A percentile compares a stretch with the other conserved stretches of the same genome.
Conservation (phyloP, 352 stramenopile species). For the Globisporangium recalcitrans region DNA sequence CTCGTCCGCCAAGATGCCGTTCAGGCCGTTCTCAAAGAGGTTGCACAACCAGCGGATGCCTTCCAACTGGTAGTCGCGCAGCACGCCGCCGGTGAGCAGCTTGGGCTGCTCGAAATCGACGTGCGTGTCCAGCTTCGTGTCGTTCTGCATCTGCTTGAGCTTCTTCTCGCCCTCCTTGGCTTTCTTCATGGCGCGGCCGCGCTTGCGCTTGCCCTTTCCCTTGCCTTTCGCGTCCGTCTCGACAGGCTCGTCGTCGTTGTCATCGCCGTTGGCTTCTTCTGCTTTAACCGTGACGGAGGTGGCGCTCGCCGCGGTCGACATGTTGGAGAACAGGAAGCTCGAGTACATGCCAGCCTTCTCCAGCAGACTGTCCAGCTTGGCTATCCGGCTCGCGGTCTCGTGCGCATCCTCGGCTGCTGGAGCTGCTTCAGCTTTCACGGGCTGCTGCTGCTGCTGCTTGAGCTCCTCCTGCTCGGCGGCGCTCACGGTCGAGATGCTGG, state of each 20-base stretch:
- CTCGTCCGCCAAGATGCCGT: constrained; percentile 87
- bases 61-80: constrained; percentile 96
- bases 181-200: constrained; percentile 22
- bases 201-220: constrained; percentile 55
- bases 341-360: constrained; percentile 87
- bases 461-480: constrained; percentile 18
- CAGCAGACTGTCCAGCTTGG: constrained; percentile 83
- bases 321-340: constrained; percentile 85
- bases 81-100: constrained; percentile 67
- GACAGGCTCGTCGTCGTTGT: constrained; percentile 5
- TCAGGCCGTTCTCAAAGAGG: constrained; percentile 96
- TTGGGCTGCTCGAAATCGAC: constrained; percentile 63
- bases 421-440: constrained; percentile 8
- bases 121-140: constrained; percentile 41
- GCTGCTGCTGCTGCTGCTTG: constrained; percentile 15
- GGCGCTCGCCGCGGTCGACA: constrained; percentile 56
- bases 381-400: constrained; percentile 57
- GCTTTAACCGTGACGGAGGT: constrained; percentile 18
- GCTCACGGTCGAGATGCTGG: constrained; percentile 32
- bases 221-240: neutral
- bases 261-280: constrained; percentile 17
- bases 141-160: constrained; percentile 57
- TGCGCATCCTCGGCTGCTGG: constrained; percentile 18
- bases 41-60: constrained; percentile 96
- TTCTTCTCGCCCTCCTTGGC: constrained; percentile 52